Evolutionary conservation across 495 filamentous ascomycete genomes (phyloP), one percentile per base, ranked within the genome.

Genomic region (Trichoderma orchidacearum): DNA sequence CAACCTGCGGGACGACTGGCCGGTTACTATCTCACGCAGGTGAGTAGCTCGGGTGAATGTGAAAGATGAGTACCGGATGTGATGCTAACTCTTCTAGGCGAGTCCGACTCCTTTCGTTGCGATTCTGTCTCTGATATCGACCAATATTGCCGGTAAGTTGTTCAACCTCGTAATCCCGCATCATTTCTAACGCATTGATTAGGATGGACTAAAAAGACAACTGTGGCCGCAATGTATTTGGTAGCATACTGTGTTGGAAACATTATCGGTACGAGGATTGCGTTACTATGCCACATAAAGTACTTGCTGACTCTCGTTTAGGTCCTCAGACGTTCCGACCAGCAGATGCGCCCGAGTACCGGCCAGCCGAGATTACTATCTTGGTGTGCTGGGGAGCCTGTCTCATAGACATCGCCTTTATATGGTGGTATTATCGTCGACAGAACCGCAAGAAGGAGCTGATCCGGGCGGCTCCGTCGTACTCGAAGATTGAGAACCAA

Each of bases 121-220:
- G 41, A 67, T 69, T 0, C 70, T 85, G 55, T 77, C 80, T 1
- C 71, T 86, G 54, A 80, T 85, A 45, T 76, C 76, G 0, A 80
- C 76, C 21, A 87, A 89, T 59, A 78, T 87, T 6, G 81, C 84
- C 0, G 84, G 85, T 17, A 17, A 48, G 41, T 13, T 8, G 11
- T 23, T 21, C 5, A 23, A 27, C 9, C 13, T 25, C 4, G 6
- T 7, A 27, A 28, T 9, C 0, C 27, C 5, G 9, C 5, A 4
- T 0, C 15, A 21, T 27, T 17, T 17, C 18, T 48, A 48, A 48
- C 5, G 8, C 21, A 27, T 48, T 2, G n/a, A 13, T 0, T 27
- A 48, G 41, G 41, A 27, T 87, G 85, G 64, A 87, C 85, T 9
- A 87, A 87, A 70, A 87, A 87, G 67, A 87, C 84, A 0, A 87